Base-by-base conservation (phyloP, 78 protist species). In the Emiliania huxleyi region DNA sequence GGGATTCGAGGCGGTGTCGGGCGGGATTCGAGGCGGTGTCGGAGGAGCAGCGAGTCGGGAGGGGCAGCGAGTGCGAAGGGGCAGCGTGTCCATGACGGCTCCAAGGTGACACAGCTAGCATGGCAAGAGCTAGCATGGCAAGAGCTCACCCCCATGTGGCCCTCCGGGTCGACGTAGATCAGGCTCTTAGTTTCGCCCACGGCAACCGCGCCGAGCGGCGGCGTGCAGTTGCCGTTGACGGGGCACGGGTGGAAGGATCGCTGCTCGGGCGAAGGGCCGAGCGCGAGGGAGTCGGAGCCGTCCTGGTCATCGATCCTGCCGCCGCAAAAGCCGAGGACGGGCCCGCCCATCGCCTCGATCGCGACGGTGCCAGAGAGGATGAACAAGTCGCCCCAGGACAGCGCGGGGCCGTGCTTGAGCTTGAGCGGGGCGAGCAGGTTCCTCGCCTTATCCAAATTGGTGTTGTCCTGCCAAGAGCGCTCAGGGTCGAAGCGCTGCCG, bases 81-180 rank as follows among this genome's bases (percentile, higher is more conserved):
- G 73, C 37, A 21, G 23, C 37, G 73, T 25, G 73, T 62, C 23
- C 73, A 21, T 62, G n/a, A n/a, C n/a, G n/a, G n/a, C n/a, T n/a
- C n/a, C n/a, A n/a, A n/a, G n/a, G n/a, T n/a, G n/a, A n/a, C n/a
- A n/a, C n/a, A n/a, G n/a, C n/a, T n/a, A n/a, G n/a, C n/a, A n/a
- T n/a, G n/a, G n/a, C n/a, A n/a, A n/a, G n/a, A n/a, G n/a, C n/a
- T n/a, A n/a, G n/a, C n/a, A n/a, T n/a, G n/a, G n/a, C n/a, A n/a
- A n/a, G n/a, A n/a, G n/a, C n/a, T n/a, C n/a, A n/a, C 11, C 37
- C 75, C 75, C 33, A 69, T 23, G 23, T n/a, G 75, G 48, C 96
- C 96, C 46, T 93, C 96, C 26, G 97, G 97, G 79, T 95, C 94
- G 77, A 95, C 91, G 91, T 95, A 95, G 38, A 95, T 95, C 85